These are phyloP conservation scores for Mucuna pruriens DNA, from an alignment of 306 rosid genomes.

Conservation along the genomic window DNA sequence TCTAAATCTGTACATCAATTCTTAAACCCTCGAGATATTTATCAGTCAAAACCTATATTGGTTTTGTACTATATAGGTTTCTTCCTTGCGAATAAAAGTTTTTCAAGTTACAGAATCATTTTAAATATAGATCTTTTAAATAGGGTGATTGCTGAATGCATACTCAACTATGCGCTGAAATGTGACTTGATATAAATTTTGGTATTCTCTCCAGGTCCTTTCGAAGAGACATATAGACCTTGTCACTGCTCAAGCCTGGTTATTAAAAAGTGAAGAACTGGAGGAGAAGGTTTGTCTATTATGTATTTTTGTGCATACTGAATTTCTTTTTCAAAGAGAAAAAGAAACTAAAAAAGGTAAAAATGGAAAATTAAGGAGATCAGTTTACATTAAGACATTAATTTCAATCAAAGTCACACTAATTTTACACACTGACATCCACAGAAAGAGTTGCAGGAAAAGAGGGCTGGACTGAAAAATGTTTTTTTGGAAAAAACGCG, in stretches of 20 bases:
- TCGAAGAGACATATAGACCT: slow-evolving; percentile 80
- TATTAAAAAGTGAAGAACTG: slow-evolving; percentile 67
- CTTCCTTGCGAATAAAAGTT: background rate
- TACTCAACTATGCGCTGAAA: slow-evolving; percentile 3
- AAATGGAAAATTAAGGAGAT: slow-evolving; percentile 3
- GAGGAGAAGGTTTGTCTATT: slow-evolving; percentile 76
- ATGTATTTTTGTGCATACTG: slow-evolving; percentile 2
- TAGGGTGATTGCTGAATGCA: slow-evolving; percentile 30
- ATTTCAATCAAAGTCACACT: slow-evolving; percentile 19
- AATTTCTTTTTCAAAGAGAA: background rate
- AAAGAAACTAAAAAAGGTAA: background rate
- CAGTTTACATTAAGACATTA: slow-evolving; percentile 8
- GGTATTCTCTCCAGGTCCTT: slow-evolving; percentile 65
- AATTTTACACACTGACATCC: background rate
- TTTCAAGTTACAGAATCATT: background rate
- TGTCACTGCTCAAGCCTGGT: slow-evolving; percentile 82
- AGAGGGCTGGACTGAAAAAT: background rate
- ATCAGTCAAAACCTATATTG: background rate
- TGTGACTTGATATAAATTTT: slow-evolving; percentile 26
- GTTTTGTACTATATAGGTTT: background rate
- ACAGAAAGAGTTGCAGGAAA: background rate
- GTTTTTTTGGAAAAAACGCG: background rate
- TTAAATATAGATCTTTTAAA: slow-evolving; percentile 11
- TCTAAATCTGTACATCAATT: background rate
- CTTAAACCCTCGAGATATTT: background rate